Conservation (phyloP, 805 yeast species). For the Saccharomycopsis babjevae region DNA sequence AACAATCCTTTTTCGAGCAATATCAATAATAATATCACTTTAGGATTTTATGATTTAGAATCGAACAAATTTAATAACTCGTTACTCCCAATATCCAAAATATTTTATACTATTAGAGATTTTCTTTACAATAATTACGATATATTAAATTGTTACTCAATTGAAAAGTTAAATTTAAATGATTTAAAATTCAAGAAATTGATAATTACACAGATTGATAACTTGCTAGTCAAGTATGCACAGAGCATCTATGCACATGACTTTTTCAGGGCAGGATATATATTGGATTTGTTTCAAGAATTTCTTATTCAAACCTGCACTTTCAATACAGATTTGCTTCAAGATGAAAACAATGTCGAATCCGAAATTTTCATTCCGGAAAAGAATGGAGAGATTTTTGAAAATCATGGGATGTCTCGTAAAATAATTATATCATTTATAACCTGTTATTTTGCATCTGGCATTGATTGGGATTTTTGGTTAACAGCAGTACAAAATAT, state of each 20-base stretch:
- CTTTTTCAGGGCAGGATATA: constrained; percentile 29
- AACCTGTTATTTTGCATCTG: constrained; percentile 14
- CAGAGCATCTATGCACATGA: constrained; percentile 30
- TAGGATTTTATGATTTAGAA: constrained; percentile 13
- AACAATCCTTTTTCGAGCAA: constrained; percentile 1
- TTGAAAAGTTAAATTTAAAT: constrained; percentile 10
- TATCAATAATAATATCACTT: constrained; percentile 12
- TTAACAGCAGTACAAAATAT: constrained; percentile 44
- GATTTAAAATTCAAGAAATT: constrained; percentile 21
- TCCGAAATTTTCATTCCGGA: neutral
- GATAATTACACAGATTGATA: constrained; percentile 25
- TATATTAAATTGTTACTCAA: constrained; percentile 18
- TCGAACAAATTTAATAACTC: constrained; percentile 9
- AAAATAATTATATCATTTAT: neutral
- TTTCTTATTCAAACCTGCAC: constrained; percentile 19
- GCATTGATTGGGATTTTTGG: constrained; percentile 74
- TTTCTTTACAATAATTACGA: constrained; percentile 22
- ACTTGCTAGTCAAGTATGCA: constrained; percentile 29
- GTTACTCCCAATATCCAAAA: constrained; percentile 23
- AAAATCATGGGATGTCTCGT: neutral
- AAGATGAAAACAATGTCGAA: neutral
- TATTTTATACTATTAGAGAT: constrained; percentile 30
- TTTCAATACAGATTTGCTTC: constrained; percentile 24
- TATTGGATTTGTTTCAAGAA: constrained; percentile 33
- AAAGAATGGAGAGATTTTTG: neutral